Base-by-base conservation (phyloP, 2,329 filamentous ascomycete species). In the Xylariaceae sp. region DNA sequence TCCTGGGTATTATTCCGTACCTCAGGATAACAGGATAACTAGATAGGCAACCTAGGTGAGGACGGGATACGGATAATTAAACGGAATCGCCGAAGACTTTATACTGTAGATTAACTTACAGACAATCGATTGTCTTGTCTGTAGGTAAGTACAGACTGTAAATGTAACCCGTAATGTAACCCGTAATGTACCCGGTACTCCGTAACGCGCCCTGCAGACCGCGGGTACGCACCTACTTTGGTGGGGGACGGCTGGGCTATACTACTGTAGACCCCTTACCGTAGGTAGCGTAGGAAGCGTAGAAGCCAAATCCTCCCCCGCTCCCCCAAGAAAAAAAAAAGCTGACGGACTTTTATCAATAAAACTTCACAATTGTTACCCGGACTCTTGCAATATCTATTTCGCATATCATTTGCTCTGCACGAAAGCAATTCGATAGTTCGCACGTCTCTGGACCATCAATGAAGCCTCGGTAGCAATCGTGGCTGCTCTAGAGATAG, bases 401-500 rank as follows among this genome's bases (percentile, higher is more conserved):
- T 39, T 34, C 37, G 39, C 41, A 35, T 31, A 5, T 45, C 5
- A 12, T 31, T 35, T 42, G 2, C 41, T 47, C 46, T 50, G 31
- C 4, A 31, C 44, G 49, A 31, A 11, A 4, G 42, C 45, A 39
- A 45, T 52, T 42, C 27, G 7, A 47, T 26, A 19, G 45, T 46
- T 47, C 53, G 12, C 31, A 30, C 35, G 42, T 53, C 47, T 55
- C 49, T 54, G 42, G 49, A 55, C 39, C 55, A 59, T 79, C 78
- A 81, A 84, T 84, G 81, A 79, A 73, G 72, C 68, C 69, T 68
- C 80, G 84, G 80, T 88, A 92, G 89, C 77, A 84, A 73, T 74
- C 72, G 76, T 79, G 77, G 75, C 72, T 80, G 84, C 83, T 88
- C 84, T 87, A 85, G 86, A 85, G 86, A 86, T 86, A 80, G 78